Evolutionary conservation across 1,139 yeast species (phyloP).

Genomic region (Pichia sp.): DNA sequence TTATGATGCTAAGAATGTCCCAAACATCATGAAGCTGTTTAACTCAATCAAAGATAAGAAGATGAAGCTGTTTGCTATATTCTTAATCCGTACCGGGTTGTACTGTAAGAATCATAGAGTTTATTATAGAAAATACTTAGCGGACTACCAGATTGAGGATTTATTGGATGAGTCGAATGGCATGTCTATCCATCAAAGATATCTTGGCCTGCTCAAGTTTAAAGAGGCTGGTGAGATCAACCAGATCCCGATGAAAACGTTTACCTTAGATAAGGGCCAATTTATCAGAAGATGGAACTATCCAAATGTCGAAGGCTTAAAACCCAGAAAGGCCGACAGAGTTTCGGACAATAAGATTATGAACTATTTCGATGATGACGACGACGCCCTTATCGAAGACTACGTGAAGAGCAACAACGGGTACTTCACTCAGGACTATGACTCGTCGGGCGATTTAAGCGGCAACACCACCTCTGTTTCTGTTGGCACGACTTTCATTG

Average conservation of each 20-base stretch:
- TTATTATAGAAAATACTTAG: not conserved
- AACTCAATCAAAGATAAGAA: not conserved
- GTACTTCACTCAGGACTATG: constrained; percentile 4
- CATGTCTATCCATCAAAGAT: no score
- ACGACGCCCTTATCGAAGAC: not conserved
- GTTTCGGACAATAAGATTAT: not conserved
- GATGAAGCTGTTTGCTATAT: not conserved
- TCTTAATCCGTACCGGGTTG: not conserved
- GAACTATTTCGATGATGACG: not conserved
- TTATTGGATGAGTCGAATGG: no score
- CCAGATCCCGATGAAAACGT: constrained; percentile 5
- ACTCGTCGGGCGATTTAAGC: not conserved
- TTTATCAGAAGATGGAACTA: not conserved
- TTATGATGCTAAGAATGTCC: not conserved
- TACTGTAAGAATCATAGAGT: not conserved
- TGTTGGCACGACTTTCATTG: not conserved
- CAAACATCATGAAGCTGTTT: not conserved
- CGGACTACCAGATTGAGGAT: no score
- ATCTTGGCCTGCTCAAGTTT: not conserved
- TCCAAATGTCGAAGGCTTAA: not conserved
- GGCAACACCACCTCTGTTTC: constrained; percentile 1
- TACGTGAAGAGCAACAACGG: constrained; percentile 8
- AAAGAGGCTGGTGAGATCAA: constrained; percentile 2
- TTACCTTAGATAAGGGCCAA: constrained; percentile 6
- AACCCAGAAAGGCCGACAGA: not conserved